Evolutionary conservation across 1,284 basidiomycete species (phyloP).

Genomic region (Trichosporon inkin): DNA sequence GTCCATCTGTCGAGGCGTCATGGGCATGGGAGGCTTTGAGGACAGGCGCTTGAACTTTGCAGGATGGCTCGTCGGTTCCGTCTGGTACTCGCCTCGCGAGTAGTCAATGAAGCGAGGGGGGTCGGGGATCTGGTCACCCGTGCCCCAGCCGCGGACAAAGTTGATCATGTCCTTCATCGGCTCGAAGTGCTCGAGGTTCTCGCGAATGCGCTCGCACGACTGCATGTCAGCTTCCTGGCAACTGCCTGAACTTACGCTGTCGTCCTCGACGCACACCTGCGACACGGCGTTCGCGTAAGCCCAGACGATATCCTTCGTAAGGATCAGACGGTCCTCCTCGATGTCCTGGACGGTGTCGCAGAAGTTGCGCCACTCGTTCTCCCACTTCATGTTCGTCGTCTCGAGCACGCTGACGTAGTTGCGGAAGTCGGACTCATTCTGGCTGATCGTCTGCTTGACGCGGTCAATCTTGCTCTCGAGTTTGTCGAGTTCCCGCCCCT

Average conservation of each 20-base stretch:
- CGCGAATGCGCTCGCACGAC: slow-evolving; percentile 83
- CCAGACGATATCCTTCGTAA: slow-evolving; percentile 94
- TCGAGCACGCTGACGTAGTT: slow-evolving; percentile 78
- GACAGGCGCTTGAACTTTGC: slow-evolving; percentile 47
- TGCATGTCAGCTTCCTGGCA: slow-evolving; percentile 40
- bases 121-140: slow-evolving; percentile 71
- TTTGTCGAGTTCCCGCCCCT: slow-evolving; percentile 91
- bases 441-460: slow-evolving; percentile 80
- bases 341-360: slow-evolving; percentile 91
- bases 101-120: slow-evolving; percentile 57
- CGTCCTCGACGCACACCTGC: slow-evolving; percentile 90
- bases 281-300: slow-evolving; percentile 92
- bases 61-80: slow-evolving; percentile 38
- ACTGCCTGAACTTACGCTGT: slow-evolving; percentile 64
- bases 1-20: not conserved
- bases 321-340: slow-evolving; percentile 88
- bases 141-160: slow-evolving; percentile 79
- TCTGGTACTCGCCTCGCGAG: slow-evolving; percentile 47
- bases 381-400: slow-evolving; percentile 83
- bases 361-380: slow-evolving; percentile 87
- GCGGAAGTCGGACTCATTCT: slow-evolving; percentile 85
- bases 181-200: slow-evolving; percentile 76
- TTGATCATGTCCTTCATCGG: slow-evolving; percentile 75
- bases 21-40: slow-evolving; percentile 17
- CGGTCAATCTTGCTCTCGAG: slow-evolving; percentile 81